Conservation (phyloP, 2,329 filamentous ascomycete species). For the Aspergillus pseudoviridinutans region DNA sequence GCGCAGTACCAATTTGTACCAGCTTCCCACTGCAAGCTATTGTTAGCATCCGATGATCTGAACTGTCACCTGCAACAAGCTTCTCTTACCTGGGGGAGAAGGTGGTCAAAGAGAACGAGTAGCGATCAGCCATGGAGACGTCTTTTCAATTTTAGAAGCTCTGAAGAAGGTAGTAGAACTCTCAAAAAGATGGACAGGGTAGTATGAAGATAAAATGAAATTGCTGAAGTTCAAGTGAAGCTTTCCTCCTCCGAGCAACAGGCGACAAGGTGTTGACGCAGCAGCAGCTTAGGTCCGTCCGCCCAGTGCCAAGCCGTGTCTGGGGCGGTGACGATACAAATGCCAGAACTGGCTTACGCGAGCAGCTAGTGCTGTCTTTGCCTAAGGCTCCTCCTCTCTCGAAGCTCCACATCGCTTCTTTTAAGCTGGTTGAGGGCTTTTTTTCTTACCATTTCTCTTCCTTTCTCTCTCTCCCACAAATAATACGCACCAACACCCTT, state of each 20-base stretch:
- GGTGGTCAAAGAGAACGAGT: constrained; percentile 98
- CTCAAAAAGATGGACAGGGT: constrained; percentile 1
- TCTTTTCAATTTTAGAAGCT: constrained; percentile 15
- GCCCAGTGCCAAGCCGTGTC: constrained; percentile 11
- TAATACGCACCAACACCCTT: background rate
- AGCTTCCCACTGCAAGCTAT: constrained; percentile 75
- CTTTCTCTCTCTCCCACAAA: constrained; percentile 1
- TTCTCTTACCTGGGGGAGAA: constrained; percentile 85
- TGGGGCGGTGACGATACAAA: constrained; percentile 7
- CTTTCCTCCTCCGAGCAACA: constrained; percentile 22
- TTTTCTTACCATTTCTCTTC: constrained; percentile 6
- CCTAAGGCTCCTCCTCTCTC: constrained; percentile 8
- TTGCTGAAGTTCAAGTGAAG: constrained; percentile 25
- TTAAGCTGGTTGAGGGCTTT: background rate
- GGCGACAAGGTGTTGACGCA: constrained; percentile 35
- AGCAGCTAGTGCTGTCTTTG: constrained; percentile 16
- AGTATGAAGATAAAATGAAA: constrained; percentile 9
- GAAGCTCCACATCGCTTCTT: background rate
- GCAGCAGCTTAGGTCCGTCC: constrained; percentile 7
- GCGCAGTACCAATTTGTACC: constrained; percentile 80
- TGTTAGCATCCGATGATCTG: constrained; percentile 42
- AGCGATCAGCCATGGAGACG: constrained; percentile 84
- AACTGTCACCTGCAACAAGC: constrained; percentile 15
- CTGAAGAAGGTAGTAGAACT: background rate
- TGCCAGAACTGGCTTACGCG: constrained; percentile 11